phyloP scores from a whole-genome alignment of 352 stramenopile genomes.

The Phytophthora foliorum region DNA sequence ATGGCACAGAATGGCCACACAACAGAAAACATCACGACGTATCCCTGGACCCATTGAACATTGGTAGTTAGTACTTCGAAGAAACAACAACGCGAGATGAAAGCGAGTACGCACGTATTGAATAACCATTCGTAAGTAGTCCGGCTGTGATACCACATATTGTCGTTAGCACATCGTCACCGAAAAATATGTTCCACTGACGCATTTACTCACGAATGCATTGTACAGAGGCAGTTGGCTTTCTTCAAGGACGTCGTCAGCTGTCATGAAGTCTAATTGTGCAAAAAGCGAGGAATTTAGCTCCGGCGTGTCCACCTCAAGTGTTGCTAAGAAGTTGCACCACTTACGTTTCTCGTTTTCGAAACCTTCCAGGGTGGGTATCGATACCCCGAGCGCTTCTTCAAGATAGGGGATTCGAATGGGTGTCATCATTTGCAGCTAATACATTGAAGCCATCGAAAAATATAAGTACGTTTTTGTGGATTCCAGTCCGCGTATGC shows the following conservation, averaged over 20 bases:
- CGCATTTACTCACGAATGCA: slow-evolving; percentile 65
- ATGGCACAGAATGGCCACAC: slow-evolving; percentile 90
- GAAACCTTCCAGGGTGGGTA: slow-evolving; percentile 83
- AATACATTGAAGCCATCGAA: not conserved
- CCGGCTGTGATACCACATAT: slow-evolving; percentile 49
- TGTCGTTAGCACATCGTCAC: slow-evolving; percentile 2
- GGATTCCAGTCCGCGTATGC: not conserved
- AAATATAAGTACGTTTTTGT: slow-evolving; percentile 6
- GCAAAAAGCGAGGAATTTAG: not conserved
- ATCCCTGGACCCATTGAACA: slow-evolving; percentile 56
- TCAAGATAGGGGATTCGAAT: slow-evolving; percentile 91
- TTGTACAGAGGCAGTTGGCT: slow-evolving; percentile 86
- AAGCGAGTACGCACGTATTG: slow-evolving; percentile 74
- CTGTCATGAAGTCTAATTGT: slow-evolving; percentile 80
- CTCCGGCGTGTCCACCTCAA: not conserved
- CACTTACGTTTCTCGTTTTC: slow-evolving; percentile 80
- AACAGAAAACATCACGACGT: slow-evolving; percentile 91
- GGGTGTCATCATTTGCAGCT: slow-evolving; percentile 91
- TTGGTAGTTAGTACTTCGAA: slow-evolving; percentile 13
- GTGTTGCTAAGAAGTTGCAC: not conserved
- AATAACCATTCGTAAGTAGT: slow-evolving; percentile 90
- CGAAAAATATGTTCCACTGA: not conserved
- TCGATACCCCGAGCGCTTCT: slow-evolving; percentile 75
- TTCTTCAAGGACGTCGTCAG: slow-evolving; percentile 86
- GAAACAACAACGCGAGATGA: not conserved